Conservation (phyloP, 1,139 yeast genomes). For the Diutina scorzettiae region DNA sequence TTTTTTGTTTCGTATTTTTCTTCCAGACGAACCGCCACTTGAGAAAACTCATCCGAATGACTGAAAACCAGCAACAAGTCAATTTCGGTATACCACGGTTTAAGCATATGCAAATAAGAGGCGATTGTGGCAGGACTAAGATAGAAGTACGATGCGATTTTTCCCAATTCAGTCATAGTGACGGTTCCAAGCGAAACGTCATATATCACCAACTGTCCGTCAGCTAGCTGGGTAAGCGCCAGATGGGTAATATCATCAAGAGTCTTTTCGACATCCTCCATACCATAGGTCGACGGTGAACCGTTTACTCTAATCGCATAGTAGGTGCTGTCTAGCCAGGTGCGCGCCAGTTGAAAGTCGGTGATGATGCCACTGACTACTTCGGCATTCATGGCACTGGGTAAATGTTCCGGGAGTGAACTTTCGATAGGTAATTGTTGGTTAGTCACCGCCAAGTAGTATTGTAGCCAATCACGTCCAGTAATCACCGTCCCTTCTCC, state of each 20-base stretch:
- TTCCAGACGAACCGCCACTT: slow-evolving; percentile 76
- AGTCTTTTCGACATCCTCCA: not conserved
- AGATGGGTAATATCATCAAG: not conserved
- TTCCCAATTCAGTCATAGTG: slow-evolving; percentile 64
- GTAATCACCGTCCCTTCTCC: slow-evolving; percentile 96
- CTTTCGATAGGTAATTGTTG: slow-evolving; percentile 92
- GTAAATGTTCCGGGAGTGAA: slow-evolving; percentile 58
- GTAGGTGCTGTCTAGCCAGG: slow-evolving; percentile 76
- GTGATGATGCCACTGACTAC: slow-evolving; percentile 61
- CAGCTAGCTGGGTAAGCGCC: not conserved
- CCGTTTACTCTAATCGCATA: slow-evolving; percentile 45
- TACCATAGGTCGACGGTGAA: not conserved
- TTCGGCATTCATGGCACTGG: slow-evolving; percentile 80
- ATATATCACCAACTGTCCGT: slow-evolving; percentile 42
- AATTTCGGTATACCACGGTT: slow-evolving; percentile 54
- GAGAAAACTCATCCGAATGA: slow-evolving; percentile 73
- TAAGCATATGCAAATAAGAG: slow-evolving; percentile 47
- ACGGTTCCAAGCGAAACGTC: slow-evolving; percentile 33
- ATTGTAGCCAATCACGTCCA: slow-evolving; percentile 73
- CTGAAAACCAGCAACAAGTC: slow-evolving; percentile 74
- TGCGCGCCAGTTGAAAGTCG: slow-evolving; percentile 51
- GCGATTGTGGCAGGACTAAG: slow-evolving; percentile 63
- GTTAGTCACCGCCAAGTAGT: slow-evolving; percentile 77
- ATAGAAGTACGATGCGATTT: slow-evolving; percentile 80
- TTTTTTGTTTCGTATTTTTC: slow-evolving; percentile 70